Evolutionary conservation across 371 early-diverging fungal genomes (phyloP).

Genomic region (Mortierella sp.): DNA sequence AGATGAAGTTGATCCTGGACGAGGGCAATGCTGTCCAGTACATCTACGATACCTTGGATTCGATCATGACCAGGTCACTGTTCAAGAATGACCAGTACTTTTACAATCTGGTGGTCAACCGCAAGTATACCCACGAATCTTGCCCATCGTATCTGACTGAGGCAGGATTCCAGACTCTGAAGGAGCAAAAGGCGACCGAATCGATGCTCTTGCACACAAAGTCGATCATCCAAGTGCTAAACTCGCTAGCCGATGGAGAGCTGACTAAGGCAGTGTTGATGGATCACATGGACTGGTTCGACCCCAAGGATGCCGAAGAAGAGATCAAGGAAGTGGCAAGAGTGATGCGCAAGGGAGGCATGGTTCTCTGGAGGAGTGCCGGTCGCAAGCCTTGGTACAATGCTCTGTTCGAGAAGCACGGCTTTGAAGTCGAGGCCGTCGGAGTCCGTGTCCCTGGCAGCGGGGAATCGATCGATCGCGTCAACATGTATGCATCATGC

Average conservation of each 20-base stretch:
- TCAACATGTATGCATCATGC: conserved; percentile 88
- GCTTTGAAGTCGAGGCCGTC: conserved; percentile 75
- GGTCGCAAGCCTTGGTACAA: conserved; percentile 88
- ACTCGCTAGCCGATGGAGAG: conserved; percentile 65
- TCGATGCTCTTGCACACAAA: conserved; percentile 84
- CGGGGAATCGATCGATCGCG: conserved; percentile 75
- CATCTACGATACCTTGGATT: conserved; percentile 84
- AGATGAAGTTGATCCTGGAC: conserved; percentile 86
- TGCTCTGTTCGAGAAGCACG: conserved; percentile 71
- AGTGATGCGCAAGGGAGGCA: conserved; percentile 71
- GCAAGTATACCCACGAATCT: conserved; percentile 69
- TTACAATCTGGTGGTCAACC: conserved; percentile 81
- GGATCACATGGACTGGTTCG: conserved; percentile 94
- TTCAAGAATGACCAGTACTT: conserved; percentile 84
- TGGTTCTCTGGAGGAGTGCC: conserved; percentile 84
- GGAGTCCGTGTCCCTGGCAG: conserved; percentile 73
- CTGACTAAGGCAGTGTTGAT: conserved; percentile 82
- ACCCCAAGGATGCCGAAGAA: conserved; percentile 65
- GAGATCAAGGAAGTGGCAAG: conserved; percentile 77
- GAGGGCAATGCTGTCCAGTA: conserved; percentile 85
- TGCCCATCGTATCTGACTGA: conserved; percentile 83
- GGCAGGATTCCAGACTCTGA: conserved; percentile 72
- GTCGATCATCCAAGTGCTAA: conserved; percentile 75
- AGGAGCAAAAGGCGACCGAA: conserved; percentile 56
- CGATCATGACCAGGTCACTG: conserved; percentile 71